A percentile compares a stretch with the other conserved stretches of the same genome.
phyloP scores from a whole-genome alignment of 2,329 filamentous ascomycete species.

The Colletotrichum cereale region DNA sequence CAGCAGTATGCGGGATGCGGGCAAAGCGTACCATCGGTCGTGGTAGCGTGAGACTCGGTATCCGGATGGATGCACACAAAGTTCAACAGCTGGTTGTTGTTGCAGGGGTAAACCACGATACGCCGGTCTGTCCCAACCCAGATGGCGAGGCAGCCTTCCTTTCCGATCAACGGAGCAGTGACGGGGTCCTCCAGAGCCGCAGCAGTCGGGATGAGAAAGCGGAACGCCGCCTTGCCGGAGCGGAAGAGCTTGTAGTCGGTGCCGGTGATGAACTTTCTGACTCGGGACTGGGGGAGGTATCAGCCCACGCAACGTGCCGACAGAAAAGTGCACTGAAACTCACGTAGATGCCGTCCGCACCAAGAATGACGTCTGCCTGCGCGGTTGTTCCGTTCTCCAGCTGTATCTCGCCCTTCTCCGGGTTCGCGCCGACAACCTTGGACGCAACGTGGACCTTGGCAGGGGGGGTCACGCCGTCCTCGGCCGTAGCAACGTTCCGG shows the following conservation, averaged over 20 bases:
- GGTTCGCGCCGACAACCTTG: conserved; percentile 58
- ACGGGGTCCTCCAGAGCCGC: conserved; percentile 49
- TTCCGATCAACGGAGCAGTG: conserved; percentile 49
- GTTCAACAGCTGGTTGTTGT: conserved; percentile 58
- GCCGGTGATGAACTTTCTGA: conserved; percentile 44
- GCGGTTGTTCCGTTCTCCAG: conserved; percentile 59
- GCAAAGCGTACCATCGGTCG: conserved; percentile 48
- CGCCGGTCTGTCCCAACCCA: conserved; percentile 58
- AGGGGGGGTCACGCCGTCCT: conserved; percentile 51
- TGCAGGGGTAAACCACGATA: conserved; percentile 62
- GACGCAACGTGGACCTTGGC: conserved; percentile 56
- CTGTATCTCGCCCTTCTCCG: conserved; percentile 54
- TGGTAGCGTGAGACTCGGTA: conserved; percentile 50
- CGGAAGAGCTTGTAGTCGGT: conserved; percentile 50
- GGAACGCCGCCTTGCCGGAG: conserved; percentile 67
- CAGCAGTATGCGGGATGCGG: neutral
- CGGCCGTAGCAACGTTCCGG: conserved; percentile 56
- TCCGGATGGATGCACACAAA: conserved; percentile 66
- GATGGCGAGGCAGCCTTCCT: conserved; percentile 49
- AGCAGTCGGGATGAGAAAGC: conserved; percentile 61
- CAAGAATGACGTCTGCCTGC: conserved; percentile 63
- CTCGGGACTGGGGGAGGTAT: conserved; percentile 40
- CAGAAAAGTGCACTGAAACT: conserved; percentile 46
- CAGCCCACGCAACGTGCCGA: conserved; percentile 32
- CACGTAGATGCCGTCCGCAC: conserved; percentile 67